phyloP scores from a whole-genome alignment of 306 rosid species.

The Bauhinia variegata region DNA sequence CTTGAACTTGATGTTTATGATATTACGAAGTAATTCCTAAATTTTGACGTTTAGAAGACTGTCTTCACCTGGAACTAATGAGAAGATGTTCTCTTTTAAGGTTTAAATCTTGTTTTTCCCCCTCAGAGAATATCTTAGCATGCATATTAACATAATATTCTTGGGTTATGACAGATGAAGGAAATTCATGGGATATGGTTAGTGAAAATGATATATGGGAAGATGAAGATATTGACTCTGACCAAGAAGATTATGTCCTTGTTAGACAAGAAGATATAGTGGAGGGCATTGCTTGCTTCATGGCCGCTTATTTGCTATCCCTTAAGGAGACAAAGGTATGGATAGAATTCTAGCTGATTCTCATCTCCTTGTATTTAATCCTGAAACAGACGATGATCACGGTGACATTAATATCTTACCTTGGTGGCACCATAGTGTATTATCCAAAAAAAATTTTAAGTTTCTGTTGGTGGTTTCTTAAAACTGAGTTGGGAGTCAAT shows the following conservation, averaged over 20 bases:
- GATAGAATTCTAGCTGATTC: too few relatives aligned
- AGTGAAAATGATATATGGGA: slow-evolving; percentile 90
- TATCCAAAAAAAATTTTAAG: too few relatives aligned
- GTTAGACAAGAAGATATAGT: slow-evolving; percentile 93
- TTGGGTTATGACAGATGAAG: slow-evolving; percentile 66
- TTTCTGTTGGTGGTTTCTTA: too few relatives aligned
- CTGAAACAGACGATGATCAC: too few relatives aligned
- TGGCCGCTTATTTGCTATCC: slow-evolving; percentile 89
- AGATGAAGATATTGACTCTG: slow-evolving; percentile 45
- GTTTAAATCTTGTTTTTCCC: neutral
- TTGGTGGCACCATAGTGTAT: too few relatives aligned
- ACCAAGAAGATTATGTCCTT: slow-evolving; percentile 85
- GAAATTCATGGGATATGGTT: slow-evolving; percentile 88
- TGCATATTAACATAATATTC: slow-evolving; percentile 1
- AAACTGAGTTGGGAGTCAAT: too few relatives aligned
- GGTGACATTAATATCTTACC: neutral
- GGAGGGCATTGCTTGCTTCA: slow-evolving; percentile 94
- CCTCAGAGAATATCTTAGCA: neutral
- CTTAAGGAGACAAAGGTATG: slow-evolving; percentile 88
- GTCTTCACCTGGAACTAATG: slow-evolving; percentile 3
- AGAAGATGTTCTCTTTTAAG: slow-evolving; percentile 18
- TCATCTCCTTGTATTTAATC: neutral
- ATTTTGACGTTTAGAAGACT: slow-evolving; percentile 5
- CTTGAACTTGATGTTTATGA: slow-evolving; percentile 11
- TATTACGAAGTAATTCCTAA: neutral